Evolutionary conservation across 805 yeast genomes (phyloP), one percentile per base, ranked within the genome.

Genomic region (Isabelozyma pseudorhagii): DNA sequence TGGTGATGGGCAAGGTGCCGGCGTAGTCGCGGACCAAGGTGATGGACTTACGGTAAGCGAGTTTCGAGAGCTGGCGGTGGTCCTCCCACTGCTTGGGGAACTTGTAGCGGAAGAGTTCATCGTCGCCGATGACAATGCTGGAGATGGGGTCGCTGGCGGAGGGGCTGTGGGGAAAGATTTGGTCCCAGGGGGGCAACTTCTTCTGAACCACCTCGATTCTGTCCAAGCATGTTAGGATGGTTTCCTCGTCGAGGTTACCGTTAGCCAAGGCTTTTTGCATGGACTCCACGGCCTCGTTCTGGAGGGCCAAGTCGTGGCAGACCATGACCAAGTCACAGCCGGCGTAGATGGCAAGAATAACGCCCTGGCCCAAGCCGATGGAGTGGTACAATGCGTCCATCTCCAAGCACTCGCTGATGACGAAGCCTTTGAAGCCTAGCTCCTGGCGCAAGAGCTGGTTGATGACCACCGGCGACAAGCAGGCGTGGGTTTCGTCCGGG

Each of bases 341-440:
- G 7, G 86, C 87, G 45, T 75, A 74, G n/a, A 82, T 66, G 2
- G 87, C 84, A 57, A 81, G 69, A 7, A 81, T 76, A 0, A 82
- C 84, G 8, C 87, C 87, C 61, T 83, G 87, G n/a, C 84, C 82
- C 38, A 83, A 69, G 4, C 87, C 87, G 46, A 82, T 77, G n/a
- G 81, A 79, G 48, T 80, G 83, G 60, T 80, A 80, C 21, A 83
- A 65, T 1, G 85, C 81, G 50, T 82, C 87, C 80, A 83, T 74
- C 58, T 82, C 85, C 44, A 83, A 65, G 55, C 87, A 83, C 56
- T 83, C 87, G 50, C 81, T 73, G 13, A 83, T 65, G 11, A 80
- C 84, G 25, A 82, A 75, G 2, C 87, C 87, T 10, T 80, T 69
- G 57, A 79, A 83, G 1, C 74, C 71, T 53, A 82, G 58, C 36